Percentiles rank a stretch among this genome's conserved stretches.
Evolutionary conservation across 352 stramenopile species (phyloP).

Genomic region (Phytophthora nicotianae): DNA sequence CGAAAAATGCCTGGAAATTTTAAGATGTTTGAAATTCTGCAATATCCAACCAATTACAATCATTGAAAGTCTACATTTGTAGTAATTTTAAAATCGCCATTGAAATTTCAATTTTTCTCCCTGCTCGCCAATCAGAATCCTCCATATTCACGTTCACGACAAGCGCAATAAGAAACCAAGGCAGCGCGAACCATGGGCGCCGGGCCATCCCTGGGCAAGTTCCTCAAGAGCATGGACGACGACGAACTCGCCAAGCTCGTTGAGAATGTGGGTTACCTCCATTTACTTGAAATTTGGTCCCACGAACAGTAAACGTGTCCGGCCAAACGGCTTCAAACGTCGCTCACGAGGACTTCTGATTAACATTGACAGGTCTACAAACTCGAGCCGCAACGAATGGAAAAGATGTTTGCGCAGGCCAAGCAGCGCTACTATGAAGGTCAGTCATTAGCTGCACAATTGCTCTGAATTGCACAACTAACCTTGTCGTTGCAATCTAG

Average conservation of each 20-base stretch:
- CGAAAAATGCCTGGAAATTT: too few relatives aligned
- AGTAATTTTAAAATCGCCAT: too few relatives aligned
- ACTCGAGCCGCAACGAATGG: constrained; percentile 54
- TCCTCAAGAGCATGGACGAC: constrained; percentile 66
- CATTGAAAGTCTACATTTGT: too few relatives aligned
- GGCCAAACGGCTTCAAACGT: not conserved
- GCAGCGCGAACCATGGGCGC: constrained; percentile 38
- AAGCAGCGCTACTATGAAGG: constrained; percentile 50
- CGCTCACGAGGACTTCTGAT: not conserved
- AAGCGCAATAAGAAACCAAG: not conserved
- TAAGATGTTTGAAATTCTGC: too few relatives aligned
- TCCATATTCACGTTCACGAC: not conserved
- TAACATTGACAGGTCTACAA: constrained; percentile 49
- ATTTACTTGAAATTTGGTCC: not conserved
- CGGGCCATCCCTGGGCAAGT: constrained; percentile 56
- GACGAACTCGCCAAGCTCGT: constrained; percentile 55
- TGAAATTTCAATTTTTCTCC: not conserved
- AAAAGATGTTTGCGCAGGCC: constrained; percentile 49
- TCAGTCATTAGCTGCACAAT: constrained; percentile 4
- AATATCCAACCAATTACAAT: too few relatives aligned
- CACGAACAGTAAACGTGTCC: not conserved
- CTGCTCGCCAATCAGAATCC: constrained; percentile 19
- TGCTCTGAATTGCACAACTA: not conserved
- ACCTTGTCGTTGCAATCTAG: constrained; percentile 10
- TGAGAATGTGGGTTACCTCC: constrained; percentile 36